Base-by-base conservation (phyloP, 73 alveolate species). In the Stentor coeruleus region DNA sequence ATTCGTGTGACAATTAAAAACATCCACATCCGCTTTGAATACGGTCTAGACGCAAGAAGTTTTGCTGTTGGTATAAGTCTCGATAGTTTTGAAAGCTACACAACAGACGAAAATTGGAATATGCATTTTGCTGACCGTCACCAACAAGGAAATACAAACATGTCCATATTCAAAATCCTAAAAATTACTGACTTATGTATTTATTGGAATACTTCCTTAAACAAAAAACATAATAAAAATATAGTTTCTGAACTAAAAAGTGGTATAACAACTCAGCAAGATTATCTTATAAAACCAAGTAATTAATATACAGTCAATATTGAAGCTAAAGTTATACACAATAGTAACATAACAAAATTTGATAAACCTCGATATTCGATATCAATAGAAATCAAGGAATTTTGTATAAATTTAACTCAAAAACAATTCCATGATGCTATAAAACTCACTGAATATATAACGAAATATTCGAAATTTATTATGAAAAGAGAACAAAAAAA, bases 71-170 rank as follows among this genome's bases (percentile, higher is more conserved):
- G 83, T 33, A 20, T 75, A 20, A 36, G 35, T 38, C 58, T 75
- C 14, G 83, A 75, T 1, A 39, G 30, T 14, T 20, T 75, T 39
- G 72, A 37, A 37, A 20, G 59, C 39, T 75, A 40, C 84, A 75
- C 83, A 26, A 75, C 83, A 39, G 38, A 75, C 2, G 77, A 75
- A 38, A 20, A 75, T 33, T 75, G 83, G 83, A 38, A 75, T 36
- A 37, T 6, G 6, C 35, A 38, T 14, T 75, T 20, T 38, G n/a
- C 59, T 0, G 83, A 75, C 38, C 33, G 83, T 37, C 59, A 39
- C 33, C 59, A 75, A 75, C 38, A 31, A 40, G 66, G 38, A 15
- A 75, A 35, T 33, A 33, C 59, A 37, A 39, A n/a, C n/a, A 20
- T 20, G 14, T 20, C 79, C 2, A 66, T 66, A 26, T 66, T 20